These are phyloP conservation scores for Kodamaea arcana DNA, from an alignment of 1,139 yeast genomes.

Conservation along the genomic window DNA sequence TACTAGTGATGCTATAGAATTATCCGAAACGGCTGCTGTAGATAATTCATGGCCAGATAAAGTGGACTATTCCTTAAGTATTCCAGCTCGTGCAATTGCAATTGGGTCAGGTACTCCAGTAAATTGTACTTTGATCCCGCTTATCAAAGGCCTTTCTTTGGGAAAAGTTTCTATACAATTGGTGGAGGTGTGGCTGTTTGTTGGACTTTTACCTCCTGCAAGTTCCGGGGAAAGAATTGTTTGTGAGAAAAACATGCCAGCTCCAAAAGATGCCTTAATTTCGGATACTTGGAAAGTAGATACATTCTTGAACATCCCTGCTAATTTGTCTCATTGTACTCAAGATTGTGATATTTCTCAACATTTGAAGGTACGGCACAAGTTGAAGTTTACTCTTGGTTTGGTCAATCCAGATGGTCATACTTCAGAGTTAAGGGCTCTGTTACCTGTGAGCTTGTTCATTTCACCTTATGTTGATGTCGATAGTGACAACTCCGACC, in stretches of 20 bases:
- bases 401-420: slow-evolving; percentile 72
- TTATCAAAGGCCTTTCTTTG: slow-evolving; percentile 72
- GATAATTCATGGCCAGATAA: slow-evolving; percentile 96
- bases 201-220: slow-evolving; percentile 53
- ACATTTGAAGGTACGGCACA: slow-evolving; percentile 66
- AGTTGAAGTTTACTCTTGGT: slow-evolving; percentile 61
- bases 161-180: slow-evolving; percentile 68
- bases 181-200: slow-evolving; percentile 62
- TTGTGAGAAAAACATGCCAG: slow-evolving; percentile 32
- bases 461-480: slow-evolving; percentile 70
- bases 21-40: slow-evolving; percentile 88
- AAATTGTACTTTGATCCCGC: slow-evolving; percentile 69
- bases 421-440: slow-evolving; percentile 70
- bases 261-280: slow-evolving; percentile 37
- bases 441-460: slow-evolving; percentile 63
- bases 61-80: slow-evolving; percentile 82
- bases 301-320: slow-evolving; percentile 59
- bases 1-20: slow-evolving; percentile 82
- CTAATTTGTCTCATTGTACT: slow-evolving; percentile 67
- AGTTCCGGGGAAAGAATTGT: slow-evolving; percentile 60
- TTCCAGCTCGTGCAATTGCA: slow-evolving; percentile 87
- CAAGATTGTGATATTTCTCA: slow-evolving; percentile 74
- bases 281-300: slow-evolving; percentile 77
- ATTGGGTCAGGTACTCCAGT: slow-evolving; percentile 79
- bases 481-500: slow-evolving; percentile 20